These are phyloP conservation scores for Trifolium repens DNA, from an alignment of 306 rosid genomes.

Conservation along the genomic window DNA sequence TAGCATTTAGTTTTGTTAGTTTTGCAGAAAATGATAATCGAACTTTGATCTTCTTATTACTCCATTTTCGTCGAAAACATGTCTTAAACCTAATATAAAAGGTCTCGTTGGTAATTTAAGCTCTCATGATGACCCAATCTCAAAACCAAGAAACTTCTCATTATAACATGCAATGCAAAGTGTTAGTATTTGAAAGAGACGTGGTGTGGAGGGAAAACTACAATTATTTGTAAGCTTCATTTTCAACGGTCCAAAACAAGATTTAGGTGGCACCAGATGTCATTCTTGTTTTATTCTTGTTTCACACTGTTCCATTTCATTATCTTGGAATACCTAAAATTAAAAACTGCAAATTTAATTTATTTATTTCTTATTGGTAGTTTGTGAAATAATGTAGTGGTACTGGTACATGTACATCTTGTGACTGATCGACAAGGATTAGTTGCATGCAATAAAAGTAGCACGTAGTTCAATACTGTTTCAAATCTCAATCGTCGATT, in stretches of 20 bases:
- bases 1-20: no score
- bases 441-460: no score
- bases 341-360: neutral
- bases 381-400: neutral
- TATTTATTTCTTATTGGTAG: neutral
- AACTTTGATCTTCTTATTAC: no score
- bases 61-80: no score
- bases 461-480: no score
- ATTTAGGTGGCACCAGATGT: conserved; percentile 33
- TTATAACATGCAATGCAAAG: conserved; percentile 1
- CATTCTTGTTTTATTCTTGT: conserved; percentile 21
- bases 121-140: neutral
- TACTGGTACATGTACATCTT: no score
- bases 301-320: conserved; percentile 1
- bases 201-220: neutral
- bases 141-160: neutral
- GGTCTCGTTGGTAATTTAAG: neutral
- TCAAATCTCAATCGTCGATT: no score
- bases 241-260: conserved; percentile 8
- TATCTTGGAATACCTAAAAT: neutral
- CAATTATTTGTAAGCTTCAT: conserved; percentile 5
- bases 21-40: no score
- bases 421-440: neutral
- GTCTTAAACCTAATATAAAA: neutral
- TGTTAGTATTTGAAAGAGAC: conserved; percentile 6